phyloP scores from a whole-genome alignment of 1,139 yeast genomes.

The Candida sp. region DNA sequence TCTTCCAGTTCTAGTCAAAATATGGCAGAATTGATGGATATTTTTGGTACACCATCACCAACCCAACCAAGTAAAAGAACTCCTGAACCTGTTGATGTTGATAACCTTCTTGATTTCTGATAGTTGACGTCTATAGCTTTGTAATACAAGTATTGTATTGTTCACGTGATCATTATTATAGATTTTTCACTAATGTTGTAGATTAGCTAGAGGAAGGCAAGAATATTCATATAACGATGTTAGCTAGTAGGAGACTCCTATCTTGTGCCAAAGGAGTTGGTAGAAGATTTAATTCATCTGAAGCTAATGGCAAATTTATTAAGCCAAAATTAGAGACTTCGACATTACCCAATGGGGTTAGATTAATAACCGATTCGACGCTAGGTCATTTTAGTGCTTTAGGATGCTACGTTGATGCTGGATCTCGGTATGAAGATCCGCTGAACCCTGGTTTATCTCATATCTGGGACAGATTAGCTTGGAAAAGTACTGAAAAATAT shows the following conservation, averaged over 20 bases:
- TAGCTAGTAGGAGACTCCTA: constrained; percentile 2
- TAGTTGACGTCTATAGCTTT: too few species aligned
- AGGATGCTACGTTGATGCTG: constrained; percentile 89
- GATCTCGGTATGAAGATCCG: constrained; percentile 73
- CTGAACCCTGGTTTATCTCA: constrained; percentile 72
- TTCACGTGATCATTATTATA: constrained; percentile 2
- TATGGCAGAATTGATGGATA: constrained; percentile 2
- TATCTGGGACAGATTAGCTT: constrained; percentile 80
- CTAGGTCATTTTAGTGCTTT: constrained; percentile 92
- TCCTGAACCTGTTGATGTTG: not conserved
- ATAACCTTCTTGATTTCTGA: constrained; percentile 2
- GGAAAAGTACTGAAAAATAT: constrained; percentile 68
- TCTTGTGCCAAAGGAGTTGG: not conserved
- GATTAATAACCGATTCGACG: constrained; percentile 79
- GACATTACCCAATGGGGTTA: constrained; percentile 70
- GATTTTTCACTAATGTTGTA: not conserved
- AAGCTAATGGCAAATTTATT: constrained; percentile 6
- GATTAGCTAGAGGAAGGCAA: too few species aligned
- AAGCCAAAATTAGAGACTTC: constrained; percentile 40
- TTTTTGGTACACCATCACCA: constrained; percentile 1
- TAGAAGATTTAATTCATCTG: not conserved
- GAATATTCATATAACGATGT: not conserved
- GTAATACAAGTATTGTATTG: too few species aligned
- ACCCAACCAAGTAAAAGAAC: not conserved
- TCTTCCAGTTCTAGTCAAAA: not conserved